These are phyloP conservation scores for Calonectria pseudoreteaudii DNA, from an alignment of 2,329 filamentous ascomycete species.

Conservation along the genomic window DNA sequence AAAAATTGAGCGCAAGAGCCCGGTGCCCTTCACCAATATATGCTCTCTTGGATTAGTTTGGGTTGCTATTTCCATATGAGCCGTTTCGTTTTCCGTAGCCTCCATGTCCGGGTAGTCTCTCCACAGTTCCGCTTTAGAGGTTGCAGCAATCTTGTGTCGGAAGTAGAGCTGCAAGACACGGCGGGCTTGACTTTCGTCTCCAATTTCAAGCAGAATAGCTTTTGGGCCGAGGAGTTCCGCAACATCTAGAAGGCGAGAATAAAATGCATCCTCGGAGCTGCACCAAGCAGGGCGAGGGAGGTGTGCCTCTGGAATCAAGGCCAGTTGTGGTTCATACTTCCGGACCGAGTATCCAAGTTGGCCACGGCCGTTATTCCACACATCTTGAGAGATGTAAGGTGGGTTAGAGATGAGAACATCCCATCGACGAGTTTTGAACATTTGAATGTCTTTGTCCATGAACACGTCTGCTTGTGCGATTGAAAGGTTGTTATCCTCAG, in stretches of 20 bases:
- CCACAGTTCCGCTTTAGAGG: constrained; percentile 73
- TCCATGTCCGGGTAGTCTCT: constrained; percentile 70
- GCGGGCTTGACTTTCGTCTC: constrained; percentile 74
- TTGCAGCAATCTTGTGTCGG: constrained; percentile 40
- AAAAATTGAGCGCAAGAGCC: constrained; percentile 60
- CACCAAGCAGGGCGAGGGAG: constrained; percentile 47
- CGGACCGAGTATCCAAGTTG: constrained; percentile 79
- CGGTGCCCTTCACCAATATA: constrained; percentile 59
- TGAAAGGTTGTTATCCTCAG: constrained; percentile 45
- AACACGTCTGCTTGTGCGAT: constrained; percentile 66
- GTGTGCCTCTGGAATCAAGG: constrained; percentile 71
- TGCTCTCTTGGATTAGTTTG: constrained; percentile 16
- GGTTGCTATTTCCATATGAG: constrained; percentile 38
- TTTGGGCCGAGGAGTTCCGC: constrained; percentile 62
- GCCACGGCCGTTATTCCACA: constrained; percentile 53
- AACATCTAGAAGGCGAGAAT: constrained; percentile 71
- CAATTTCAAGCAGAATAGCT: constrained; percentile 77
- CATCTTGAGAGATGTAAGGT: constrained; percentile 81
- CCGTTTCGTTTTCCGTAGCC: constrained; percentile 43
- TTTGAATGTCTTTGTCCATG: constrained; percentile 50
- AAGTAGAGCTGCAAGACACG: constrained; percentile 68
- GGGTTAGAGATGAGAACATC: constrained; percentile 89
- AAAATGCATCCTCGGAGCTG: constrained; percentile 70
- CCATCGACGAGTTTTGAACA: constrained; percentile 44
- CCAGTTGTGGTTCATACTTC: constrained; percentile 82